A percentile compares a stretch with the other conserved stretches of the same genome.
These are phyloP conservation scores for Butyriboletus appendiculatus DNA, from an alignment of 1,284 basidiomycete genomes.

Conservation along the genomic window DNA sequence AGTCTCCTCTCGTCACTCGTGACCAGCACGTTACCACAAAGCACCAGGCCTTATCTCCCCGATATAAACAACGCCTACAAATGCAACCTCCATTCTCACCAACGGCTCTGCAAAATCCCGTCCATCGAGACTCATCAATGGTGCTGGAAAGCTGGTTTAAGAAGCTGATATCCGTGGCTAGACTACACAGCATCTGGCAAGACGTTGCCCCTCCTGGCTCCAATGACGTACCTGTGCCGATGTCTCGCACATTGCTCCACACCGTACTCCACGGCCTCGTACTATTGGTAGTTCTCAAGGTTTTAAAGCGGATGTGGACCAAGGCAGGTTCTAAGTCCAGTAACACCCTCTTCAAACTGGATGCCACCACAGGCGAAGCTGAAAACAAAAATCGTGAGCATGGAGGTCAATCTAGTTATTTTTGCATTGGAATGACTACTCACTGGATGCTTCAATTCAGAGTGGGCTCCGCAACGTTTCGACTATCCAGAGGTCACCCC, in stretches of 20 bases:
- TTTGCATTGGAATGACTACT: not conserved
- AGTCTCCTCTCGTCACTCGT: not conserved
- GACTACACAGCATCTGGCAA: not conserved
- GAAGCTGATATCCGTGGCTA: constrained; percentile 15
- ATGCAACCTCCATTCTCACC: constrained; percentile 1
- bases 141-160: constrained; percentile 5
- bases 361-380: constrained; percentile 2
- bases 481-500: constrained; percentile 52
- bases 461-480: constrained; percentile 52
- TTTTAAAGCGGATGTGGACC: constrained; percentile 18
- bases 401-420: constrained; percentile 22
- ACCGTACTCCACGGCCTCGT: constrained; percentile 16
- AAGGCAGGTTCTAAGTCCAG: not conserved
- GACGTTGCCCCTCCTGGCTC: constrained; percentile 15
- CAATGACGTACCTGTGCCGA: constrained; percentile 24
- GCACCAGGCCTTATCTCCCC: constrained; percentile 8
- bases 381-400: constrained; percentile 25
- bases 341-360: not conserved
- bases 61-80: not conserved
- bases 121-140: constrained; percentile 7
- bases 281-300: constrained; percentile 10
- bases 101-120: not conserved
- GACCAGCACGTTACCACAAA: not conserved
- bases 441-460: constrained; percentile 28
- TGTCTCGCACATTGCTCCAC: constrained; percentile 15